Percentiles rank a stretch among this genome's conserved stretches.
Conservation (phyloP, 2,329 filamentous ascomycete species). For the Paracoccidioides lutzii region DNA sequence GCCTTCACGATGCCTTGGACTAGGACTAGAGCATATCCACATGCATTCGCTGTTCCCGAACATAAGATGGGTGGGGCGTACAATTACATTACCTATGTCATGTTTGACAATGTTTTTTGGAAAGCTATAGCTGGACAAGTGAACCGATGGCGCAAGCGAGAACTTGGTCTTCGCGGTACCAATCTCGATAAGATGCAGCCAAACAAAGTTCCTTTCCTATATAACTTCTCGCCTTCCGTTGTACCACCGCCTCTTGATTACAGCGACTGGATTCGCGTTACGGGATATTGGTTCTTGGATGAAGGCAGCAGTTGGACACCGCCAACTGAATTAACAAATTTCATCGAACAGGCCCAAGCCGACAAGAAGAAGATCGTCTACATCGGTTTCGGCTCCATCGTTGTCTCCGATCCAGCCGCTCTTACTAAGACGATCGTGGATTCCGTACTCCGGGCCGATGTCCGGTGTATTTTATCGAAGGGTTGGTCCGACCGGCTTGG, state of each 20-base stretch:
- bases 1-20: slow-evolving; percentile 99
- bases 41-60: slow-evolving; percentile 87
- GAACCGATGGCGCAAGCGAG: slow-evolving; percentile 80
- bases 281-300: slow-evolving; percentile 95
- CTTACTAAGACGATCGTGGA: slow-evolving; percentile 90
- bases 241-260: slow-evolving; percentile 92
- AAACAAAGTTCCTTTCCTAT: slow-evolving; percentile 95
- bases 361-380: slow-evolving; percentile 91
- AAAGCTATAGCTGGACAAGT: slow-evolving; percentile 81
- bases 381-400: slow-evolving; percentile 92
- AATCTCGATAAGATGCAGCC: slow-evolving; percentile 82
- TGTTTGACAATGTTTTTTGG: slow-evolving; percentile 97
- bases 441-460: slow-evolving; percentile 78
- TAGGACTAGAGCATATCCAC: slow-evolving; percentile 83
- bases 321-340: slow-evolving; percentile 59
- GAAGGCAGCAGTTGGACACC: slow-evolving; percentile 58
- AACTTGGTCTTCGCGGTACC: slow-evolving; percentile 66
- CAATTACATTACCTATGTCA: slow-evolving; percentile 88
- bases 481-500: slow-evolving; percentile 85
- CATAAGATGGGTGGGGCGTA: slow-evolving; percentile 91
- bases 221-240: slow-evolving; percentile 90
- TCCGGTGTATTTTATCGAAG: slow-evolving; percentile 88
- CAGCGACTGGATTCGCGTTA: slow-evolving; percentile 94
- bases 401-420: slow-evolving; percentile 76
- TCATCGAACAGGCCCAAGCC: slow-evolving; percentile 67